Percentiles rank a stretch among this genome's conserved stretches.
Evolutionary conservation across 106 monocot species (phyloP).

Genomic region (Amphibolis antarctica): DNA sequence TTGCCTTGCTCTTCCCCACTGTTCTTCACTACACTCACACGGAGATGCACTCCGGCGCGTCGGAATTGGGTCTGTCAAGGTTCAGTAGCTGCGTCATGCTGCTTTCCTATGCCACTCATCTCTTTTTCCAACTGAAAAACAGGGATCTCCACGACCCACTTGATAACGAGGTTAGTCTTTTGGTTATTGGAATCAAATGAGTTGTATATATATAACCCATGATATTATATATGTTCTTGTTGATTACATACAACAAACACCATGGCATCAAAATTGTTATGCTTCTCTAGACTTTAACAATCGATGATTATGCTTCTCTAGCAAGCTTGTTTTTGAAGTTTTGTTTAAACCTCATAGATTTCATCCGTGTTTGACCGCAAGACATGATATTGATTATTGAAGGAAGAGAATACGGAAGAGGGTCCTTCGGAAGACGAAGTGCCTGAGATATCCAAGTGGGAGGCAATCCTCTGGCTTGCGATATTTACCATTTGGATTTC

Average conservation of each 20-base stretch:
- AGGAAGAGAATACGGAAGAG: conserved; percentile 31
- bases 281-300: too few species aligned
- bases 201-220: too few species aligned
- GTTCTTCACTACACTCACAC: conserved; percentile 63
- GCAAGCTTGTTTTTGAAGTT: too few species aligned
- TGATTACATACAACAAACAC: too few species aligned
- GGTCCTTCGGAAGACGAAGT: conserved; percentile 26
- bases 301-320: too few species aligned
- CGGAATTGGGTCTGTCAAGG: conserved; percentile 66
- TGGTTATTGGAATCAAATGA: too few species aligned
- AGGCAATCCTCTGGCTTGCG: conserved; percentile 69
- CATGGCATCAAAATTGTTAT: too few species aligned
- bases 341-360: too few species aligned
- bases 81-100: conserved; percentile 75
- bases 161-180: conserved; percentile 24
- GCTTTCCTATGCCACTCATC: conserved; percentile 45
- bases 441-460: conserved; percentile 58
- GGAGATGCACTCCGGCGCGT: conserved; percentile 58
- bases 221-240: too few species aligned
- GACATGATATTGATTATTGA: not conserved
- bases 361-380: not conserved
- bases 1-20: conserved; percentile 67
- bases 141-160: conserved; percentile 16
- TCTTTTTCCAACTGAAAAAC: conserved; percentile 50
- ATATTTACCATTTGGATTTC: conserved; percentile 54